Evolutionary conservation across 495 filamentous ascomycete genomes (phyloP), one percentile per base, ranked within the genome.

Genomic region (Halenospora varia): DNA sequence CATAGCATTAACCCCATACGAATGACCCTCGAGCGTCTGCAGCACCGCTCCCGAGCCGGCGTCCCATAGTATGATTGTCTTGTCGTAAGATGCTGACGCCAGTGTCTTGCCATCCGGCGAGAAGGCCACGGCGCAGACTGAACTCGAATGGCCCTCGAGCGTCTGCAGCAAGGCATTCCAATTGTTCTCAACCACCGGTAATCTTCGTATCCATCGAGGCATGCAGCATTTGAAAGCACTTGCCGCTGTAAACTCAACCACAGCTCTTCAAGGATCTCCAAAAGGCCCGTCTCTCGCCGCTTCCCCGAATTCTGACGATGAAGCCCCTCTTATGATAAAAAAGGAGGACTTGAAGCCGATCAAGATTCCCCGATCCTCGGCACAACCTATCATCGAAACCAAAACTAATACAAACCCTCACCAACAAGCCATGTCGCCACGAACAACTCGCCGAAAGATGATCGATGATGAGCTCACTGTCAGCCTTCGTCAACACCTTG

Each of bases 371-470:
- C 80, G 87, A 25, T 87, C 92, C 0, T 13, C 55, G 18, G 63
- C 69, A 0, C 92, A 93, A 70, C 93, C 93, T 18, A 97, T 97
- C 66, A 84, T 88, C 66, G 82, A 88, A 76, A 87, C 86, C 26
- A 87, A 83, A 11, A 86, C 88, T 42, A 87, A 82, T 52, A 73
- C 67, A 57, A 78, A 80, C 48, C 82, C 85, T 19, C 85, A 87
- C 57, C 82, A 83, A 55, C 79, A 78, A 19, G 83, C 86, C 3
- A 72, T 90, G 39, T 97, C 94, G 6, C 94, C 94, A 0, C 83
- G 90, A 55, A 96, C 95, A 0, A 98, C 95, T 0, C 85, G 95
- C 45, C 82, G 93, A 46, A 95, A 98, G 72, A 98, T 98, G 94
- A 82, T 98, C 53, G 86, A 90, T 29, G 92, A 90, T 22, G 94